These are phyloP conservation scores for Blastobotrys elegans DNA, from an alignment of 1,139 yeast species.

Conservation along the genomic window DNA sequence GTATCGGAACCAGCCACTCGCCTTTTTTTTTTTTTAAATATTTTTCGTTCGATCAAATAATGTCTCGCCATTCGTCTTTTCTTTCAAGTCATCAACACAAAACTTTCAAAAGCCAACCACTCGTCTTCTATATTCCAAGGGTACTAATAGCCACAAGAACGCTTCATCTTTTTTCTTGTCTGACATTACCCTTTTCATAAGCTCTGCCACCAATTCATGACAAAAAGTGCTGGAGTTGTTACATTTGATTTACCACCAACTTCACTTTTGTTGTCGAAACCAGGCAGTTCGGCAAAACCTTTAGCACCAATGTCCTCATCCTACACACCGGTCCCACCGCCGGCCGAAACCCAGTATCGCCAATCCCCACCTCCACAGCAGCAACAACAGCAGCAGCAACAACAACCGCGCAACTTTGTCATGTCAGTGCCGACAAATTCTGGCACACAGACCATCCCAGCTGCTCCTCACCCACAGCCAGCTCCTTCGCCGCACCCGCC, in stretches of 20 bases:
- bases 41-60: neutral
- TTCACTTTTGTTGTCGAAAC: neutral
- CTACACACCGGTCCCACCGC: constrained; percentile 5
- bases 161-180: neutral
- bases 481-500: constrained; percentile 1
- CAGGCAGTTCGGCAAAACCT: constrained; percentile 1
- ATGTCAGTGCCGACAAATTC: constrained; percentile 1
- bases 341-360: neutral
- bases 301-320: constrained; percentile 9
- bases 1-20: constrained; percentile 3
- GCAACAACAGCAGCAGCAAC: neutral
- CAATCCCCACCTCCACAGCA: neutral
- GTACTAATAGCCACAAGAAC: too few relatives aligned
- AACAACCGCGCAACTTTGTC: neutral
- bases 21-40: neutral
- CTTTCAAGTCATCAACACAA: neutral
- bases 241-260: neutral
- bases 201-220: neutral
- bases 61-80: neutral
- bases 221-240: neutral
- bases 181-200: neutral
- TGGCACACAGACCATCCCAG: constrained; percentile 3
- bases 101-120: too few relatives aligned
- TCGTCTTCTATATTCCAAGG: too few relatives aligned
- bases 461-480: neutral